These are phyloP conservation scores for Fusarium pseudoanthophilum DNA, from an alignment of 2,329 filamentous ascomycete genomes.

Conservation along the genomic window DNA sequence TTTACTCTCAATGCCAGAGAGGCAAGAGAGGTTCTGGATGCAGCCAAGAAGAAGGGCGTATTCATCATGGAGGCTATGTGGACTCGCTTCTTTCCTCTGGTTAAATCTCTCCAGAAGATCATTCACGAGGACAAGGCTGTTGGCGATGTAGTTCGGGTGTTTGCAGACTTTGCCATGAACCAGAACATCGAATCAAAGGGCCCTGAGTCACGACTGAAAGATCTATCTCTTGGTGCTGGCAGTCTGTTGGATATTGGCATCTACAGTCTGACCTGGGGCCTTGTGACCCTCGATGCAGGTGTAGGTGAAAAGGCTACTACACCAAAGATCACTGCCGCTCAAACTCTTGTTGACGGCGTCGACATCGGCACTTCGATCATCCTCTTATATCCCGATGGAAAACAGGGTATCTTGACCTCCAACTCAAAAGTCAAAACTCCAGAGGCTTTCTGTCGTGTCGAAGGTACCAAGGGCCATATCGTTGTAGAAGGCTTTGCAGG, in stretches of 20 bases:
- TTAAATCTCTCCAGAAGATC: conserved; percentile 48
- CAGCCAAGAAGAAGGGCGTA: conserved; percentile 53
- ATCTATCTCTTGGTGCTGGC: conserved; percentile 55
- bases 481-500: conserved; percentile 49
- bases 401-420: conserved; percentile 56
- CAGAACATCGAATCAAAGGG: conserved; percentile 48
- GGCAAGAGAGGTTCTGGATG: conserved; percentile 52
- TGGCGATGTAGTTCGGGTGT: conserved; percentile 52
- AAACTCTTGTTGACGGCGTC: conserved; percentile 49
- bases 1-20: conserved; percentile 55
- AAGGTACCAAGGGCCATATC: conserved; percentile 53
- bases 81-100: conserved; percentile 56
- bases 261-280: conserved; percentile 56
- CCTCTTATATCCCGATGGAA: conserved; percentile 52
- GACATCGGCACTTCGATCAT: conserved; percentile 52
- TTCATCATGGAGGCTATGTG: conserved; percentile 61
- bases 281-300: conserved; percentile 48
- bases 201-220: conserved; percentile 48
- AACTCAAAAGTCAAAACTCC: conserved; percentile 46
- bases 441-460: conserved; percentile 51
- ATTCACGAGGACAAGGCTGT: conserved; percentile 54
- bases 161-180: conserved; percentile 54
- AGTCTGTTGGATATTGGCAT: conserved; percentile 57
- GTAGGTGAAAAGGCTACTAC: conserved; percentile 41
- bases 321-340: conserved; percentile 52